Conservation (phyloP, 176 grass and related monocot genomes). For the sorghum (Sorghum bicolor) region Sorghum_bicolor_NCBIv3 NC_012878.2:52267501-52268000, state of each 20-base stretch:
- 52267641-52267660: not conserved
- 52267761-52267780: not conserved
- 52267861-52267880: not conserved
- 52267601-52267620: not conserved
- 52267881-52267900: not conserved
- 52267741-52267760: not conserved
- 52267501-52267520: not conserved
- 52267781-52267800: not conserved
- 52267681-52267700: not conserved
- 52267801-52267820: not conserved
- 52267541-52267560: slow-evolving; percentile 6
- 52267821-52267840: not conserved
- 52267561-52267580: not conserved
- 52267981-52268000: not conserved
- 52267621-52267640: not conserved
- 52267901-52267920: not conserved
- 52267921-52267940: not conserved
- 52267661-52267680: not conserved
- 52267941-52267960: not conserved
- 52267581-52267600: not conserved
- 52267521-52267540: not conserved
- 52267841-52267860: not conserved
- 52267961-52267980: not conserved
- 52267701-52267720: not conserved
- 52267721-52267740: not conserved